Conservation (phyloP, 2,329 filamentous ascomycete genomes). For the Apiospora hydei region DNA sequence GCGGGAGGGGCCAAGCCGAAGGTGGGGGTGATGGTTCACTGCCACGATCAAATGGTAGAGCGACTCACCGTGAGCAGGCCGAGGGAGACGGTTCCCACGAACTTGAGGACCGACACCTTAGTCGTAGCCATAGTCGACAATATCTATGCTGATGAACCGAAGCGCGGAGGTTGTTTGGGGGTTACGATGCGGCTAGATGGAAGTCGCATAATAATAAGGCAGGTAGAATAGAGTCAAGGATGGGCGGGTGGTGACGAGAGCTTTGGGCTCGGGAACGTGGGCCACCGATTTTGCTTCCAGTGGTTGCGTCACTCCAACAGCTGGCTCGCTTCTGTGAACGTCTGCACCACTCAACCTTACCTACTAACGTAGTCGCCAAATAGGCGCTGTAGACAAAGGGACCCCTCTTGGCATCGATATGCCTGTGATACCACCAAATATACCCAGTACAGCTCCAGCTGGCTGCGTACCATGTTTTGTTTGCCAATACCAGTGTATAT, state of each 20-base stretch:
- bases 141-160: conserved; percentile 14
- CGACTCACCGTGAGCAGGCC: conserved; percentile 82
- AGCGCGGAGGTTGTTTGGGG: background rate
- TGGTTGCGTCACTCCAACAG: conserved; percentile 19
- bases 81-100: conserved; percentile 88
- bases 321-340: background rate
- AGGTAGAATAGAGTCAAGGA: background rate
- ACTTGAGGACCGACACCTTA: conserved; percentile 83
- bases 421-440: background rate
- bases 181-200: conserved; percentile 5
- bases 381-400: background rate
- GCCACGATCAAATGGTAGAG: conserved; percentile 19
- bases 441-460: background rate
- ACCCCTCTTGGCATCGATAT: background rate
- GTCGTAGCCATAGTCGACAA: conserved; percentile 64
- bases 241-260: conserved; percentile 7
- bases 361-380: background rate
- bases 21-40: conserved; percentile 22
- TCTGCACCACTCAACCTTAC: conserved; percentile 1
- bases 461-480: background rate
- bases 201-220: conserved; percentile 9
- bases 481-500: background rate
- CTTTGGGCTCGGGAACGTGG: conserved; percentile 13
- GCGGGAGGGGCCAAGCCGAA: conserved; percentile 7
- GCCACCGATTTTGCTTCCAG: background rate